Base-by-base conservation (phyloP, 2,329 filamentous ascomycete species). In the Neospermospora avenae region DNA sequence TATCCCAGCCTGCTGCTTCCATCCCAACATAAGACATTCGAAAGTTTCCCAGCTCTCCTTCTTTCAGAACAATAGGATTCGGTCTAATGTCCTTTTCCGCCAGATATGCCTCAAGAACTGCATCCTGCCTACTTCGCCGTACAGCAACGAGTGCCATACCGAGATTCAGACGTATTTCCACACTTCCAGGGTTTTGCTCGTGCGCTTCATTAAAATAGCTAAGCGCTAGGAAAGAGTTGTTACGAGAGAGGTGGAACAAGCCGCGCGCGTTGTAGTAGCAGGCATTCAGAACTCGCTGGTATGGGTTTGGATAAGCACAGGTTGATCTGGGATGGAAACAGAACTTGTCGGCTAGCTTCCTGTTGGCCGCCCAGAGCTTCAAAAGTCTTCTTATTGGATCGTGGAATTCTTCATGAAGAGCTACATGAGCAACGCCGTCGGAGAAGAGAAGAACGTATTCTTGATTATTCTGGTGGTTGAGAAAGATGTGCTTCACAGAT, bases 391-490 rank as follows among this genome's bases (percentile, higher is more conserved):
- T 28, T 4, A 56, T 10, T 3, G 53, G 53, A 13, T 45, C 41
- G 5, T 37, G 25, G 18, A 56, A 56, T 22, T 56, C 53, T 11
- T 44, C 42, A 16, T 56, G 53, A 2, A 56, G 41, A 2, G 18
- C 41, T 14, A 56, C 18, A 31, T 45, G 18, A 0, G 41, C 42
- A 31, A 24, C 7, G 13, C 53, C 53, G 24, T 56, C 53, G n/a
- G 41, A 44, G 22, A 56, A 56, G 7, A 56, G 42, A 45, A 56
- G 41, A 14, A 56, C 53, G 34, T 56, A 56, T 24, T 56, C 53
- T 13, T 46, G 14, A 24, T 39, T 39, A 31, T 56, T 44, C 11
- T 56, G 53, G 7, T 56, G 53, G 41, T 56, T 56, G n/a, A 56
- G 34, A 14, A 45, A 56, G 5, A 56, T 45, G 1, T 42, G 42